Evolutionary conservation across 768 basidiomycete genomes (phyloP), one percentile per base, ranked within the genome.

Genomic region (Cystobasidium tubakii): DNA sequence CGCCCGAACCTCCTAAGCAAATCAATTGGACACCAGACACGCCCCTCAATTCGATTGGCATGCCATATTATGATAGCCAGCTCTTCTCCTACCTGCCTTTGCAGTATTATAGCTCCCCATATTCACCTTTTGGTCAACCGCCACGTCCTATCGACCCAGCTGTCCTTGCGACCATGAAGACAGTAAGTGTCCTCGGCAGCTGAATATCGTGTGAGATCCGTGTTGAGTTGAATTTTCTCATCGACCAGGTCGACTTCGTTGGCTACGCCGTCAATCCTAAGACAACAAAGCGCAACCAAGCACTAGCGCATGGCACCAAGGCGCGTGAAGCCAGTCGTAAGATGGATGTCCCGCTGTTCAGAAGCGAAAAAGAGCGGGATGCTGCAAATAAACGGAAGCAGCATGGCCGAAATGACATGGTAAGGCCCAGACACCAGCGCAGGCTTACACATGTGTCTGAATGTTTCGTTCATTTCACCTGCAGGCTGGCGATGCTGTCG

Each of bases 201-300:
- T n/a, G n/a, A n/a, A n/a, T n/a, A n/a, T n/a, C n/a, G n/a, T n/a
- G n/a, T n/a, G n/a, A n/a, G n/a, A n/a, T n/a, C n/a, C n/a, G n/a
- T n/a, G n/a, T n/a, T n/a, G n/a, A n/a, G n/a, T n/a, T n/a, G n/a
- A 15, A 25, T 17, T 12, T 34, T 29, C 29, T 25, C n/a, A 50
- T 12, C 46, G 4, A 3, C 21, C 21, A 46, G 44, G 91, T 92
- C 75, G 93, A 96, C 78, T 90, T 89, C 69, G 85, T 97, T 33
- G 90, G 91, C 3, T 97, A 96, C 80, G 93, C 95, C 0, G 82
- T 89, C 0, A 84, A 93, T 62, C 95, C 95, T 0, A 88, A 88
- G 78, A 86, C 87, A 76, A 92, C 91, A 0, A 86, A 88, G 74
- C 86, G 95, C 44, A 95, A 98, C 79, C 85, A 93, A 77, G 86